Evolutionary conservation across 345 rosid species (phyloP).

Genomic region (Ricinus communis): DNA sequence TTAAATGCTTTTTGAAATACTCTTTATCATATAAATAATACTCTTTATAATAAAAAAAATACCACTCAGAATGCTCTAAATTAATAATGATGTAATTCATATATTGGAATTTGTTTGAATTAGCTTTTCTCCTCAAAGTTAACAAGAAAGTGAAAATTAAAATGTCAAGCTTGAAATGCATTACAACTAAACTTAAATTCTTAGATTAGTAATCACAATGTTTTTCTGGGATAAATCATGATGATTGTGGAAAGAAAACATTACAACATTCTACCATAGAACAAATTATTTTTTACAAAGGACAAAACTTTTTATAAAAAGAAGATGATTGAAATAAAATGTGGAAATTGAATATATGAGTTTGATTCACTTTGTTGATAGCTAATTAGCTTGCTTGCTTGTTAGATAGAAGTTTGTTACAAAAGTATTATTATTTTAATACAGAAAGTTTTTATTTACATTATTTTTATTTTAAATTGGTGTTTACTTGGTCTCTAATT

Average conservation of each 20-base stretch:
- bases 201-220: not conserved
- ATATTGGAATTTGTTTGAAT: too few species aligned
- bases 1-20: too few species aligned
- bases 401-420: not conserved
- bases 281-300: slow-evolving; percentile 7
- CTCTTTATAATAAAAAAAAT: too few species aligned
- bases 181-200: too few species aligned
- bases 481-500: too few species aligned
- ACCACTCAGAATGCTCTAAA: too few species aligned
- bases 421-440: not conserved
- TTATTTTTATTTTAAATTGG: not conserved
- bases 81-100: too few species aligned
- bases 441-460: not conserved
- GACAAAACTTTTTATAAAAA: not conserved
- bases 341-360: not conserved
- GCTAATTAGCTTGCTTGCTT: not conserved
- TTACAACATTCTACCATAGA: slow-evolving; percentile 4
- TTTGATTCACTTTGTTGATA: too few species aligned
- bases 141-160: too few species aligned
- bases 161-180: too few species aligned
- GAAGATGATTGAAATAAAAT: not conserved
- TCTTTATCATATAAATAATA: too few species aligned
- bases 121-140: too few species aligned
- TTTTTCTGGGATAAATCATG: not conserved
- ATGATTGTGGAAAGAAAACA: not conserved